Conservation (phyloP, 2,329 filamentous ascomycete genomes). For the Ascomycota sp. region DNA sequence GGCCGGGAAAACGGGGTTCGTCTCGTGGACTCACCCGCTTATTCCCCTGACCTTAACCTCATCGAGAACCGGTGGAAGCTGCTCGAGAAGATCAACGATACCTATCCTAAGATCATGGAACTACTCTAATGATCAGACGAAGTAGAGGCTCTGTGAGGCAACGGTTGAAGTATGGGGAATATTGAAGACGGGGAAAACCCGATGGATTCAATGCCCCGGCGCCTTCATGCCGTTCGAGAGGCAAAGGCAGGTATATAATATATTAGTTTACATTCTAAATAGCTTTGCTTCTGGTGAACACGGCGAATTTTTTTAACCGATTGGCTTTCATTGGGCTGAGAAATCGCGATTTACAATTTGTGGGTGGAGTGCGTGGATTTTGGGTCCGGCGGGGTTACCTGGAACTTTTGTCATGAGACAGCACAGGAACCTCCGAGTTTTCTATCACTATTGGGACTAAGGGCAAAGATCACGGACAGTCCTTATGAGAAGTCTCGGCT, state of each 20-base stretch:
- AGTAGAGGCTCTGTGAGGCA: conserved; percentile 1
- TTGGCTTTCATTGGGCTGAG: too few relatives aligned
- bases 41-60: conserved; percentile 2
- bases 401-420: too few relatives aligned
- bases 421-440: too few relatives aligned
- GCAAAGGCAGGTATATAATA: neutral
- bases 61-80: conserved; percentile 3
- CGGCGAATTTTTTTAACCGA: too few relatives aligned
- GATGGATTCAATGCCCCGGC: conserved; percentile 1
- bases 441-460: too few relatives aligned
- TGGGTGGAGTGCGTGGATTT: too few relatives aligned
- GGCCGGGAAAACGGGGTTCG: conserved; percentile 1
- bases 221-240: neutral
- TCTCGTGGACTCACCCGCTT: conserved; percentile 1
- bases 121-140: neutral
- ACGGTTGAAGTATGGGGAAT: conserved; percentile 1
- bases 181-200: conserved; percentile 2
- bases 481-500: too few relatives aligned
- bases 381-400: too few relatives aligned
- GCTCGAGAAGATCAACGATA: conserved; percentile 2
- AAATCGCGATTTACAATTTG: too few relatives aligned
- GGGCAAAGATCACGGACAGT: too few relatives aligned
- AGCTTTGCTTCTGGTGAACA: too few relatives aligned
- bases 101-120: conserved; percentile 1
- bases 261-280: too few relatives aligned